Conservation (phyloP, 2,329 filamentous ascomycete genomes). For the Penicillium sp. region DNA sequence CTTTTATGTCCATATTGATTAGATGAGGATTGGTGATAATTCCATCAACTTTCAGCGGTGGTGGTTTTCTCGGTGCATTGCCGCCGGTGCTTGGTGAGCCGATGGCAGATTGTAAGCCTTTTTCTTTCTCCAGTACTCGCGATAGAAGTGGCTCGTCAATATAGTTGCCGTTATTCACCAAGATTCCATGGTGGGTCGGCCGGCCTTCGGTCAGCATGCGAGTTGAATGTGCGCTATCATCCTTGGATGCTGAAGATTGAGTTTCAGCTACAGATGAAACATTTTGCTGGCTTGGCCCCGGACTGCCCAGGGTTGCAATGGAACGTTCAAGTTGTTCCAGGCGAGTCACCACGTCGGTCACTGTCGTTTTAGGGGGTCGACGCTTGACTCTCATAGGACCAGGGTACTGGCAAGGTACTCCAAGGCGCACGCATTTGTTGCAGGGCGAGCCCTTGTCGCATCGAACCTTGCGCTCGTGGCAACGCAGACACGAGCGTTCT, state of each 20-base stretch:
- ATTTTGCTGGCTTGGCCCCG: background rate
- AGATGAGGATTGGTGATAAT: slow-evolving; percentile 22
- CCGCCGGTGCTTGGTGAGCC: slow-evolving; percentile 10
- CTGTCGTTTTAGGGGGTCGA: slow-evolving; percentile 16
- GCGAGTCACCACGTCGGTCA: slow-evolving; percentile 20
- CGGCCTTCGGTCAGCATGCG: background rate
- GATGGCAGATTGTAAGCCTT: slow-evolving; percentile 26
- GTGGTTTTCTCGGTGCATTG: slow-evolving; percentile 4
- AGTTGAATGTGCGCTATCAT: background rate
- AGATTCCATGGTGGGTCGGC: slow-evolving; percentile 13
- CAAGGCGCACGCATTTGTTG: slow-evolving; percentile 20
- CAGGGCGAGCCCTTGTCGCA: slow-evolving; percentile 28
- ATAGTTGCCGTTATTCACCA: slow-evolving; percentile 28
- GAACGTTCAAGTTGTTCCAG: slow-evolving; percentile 25
- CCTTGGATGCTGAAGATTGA: background rate
- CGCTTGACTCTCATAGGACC: slow-evolving; percentile 22
- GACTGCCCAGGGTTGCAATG: slow-evolving; percentile 13
- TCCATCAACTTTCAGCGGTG: slow-evolving; percentile 21
- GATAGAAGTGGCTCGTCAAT: slow-evolving; percentile 31
- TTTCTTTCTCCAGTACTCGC: slow-evolving; percentile 26
- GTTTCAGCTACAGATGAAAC: background rate
- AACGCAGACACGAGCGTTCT: slow-evolving; percentile 30
- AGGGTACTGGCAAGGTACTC: slow-evolving; percentile 24
- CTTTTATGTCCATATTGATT: slow-evolving; percentile 9
- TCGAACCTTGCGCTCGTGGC: slow-evolving; percentile 30